Conservation (phyloP, 768 basidiomycete genomes). For the Cystobasidium ongulense region DNA sequence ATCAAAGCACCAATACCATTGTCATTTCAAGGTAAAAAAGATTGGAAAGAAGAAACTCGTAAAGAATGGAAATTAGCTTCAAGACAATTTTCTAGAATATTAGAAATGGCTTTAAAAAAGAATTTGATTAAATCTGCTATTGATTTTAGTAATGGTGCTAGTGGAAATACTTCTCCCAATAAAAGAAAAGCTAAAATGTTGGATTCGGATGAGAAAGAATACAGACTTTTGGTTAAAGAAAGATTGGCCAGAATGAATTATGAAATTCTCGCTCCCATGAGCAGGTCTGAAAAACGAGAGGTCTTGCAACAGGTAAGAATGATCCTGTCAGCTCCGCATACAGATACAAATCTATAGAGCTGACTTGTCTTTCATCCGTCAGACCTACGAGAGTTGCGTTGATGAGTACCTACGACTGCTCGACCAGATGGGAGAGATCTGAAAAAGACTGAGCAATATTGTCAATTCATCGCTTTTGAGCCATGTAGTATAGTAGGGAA, state of each 20-base stretch:
- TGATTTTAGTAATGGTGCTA: not conserved
- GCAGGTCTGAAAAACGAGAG: constrained; percentile 61
- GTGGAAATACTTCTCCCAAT: not conserved
- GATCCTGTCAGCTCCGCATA: constrained; percentile 65
- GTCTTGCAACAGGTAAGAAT: constrained; percentile 72
- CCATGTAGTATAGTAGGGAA: too few relatives aligned
- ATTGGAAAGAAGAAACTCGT: constrained; percentile 72
- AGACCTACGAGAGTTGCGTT: constrained; percentile 77
- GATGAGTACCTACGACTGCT: constrained; percentile 80
- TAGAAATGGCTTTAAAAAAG: constrained; percentile 79
- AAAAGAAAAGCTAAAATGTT: constrained; percentile 7
- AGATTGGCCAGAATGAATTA: constrained; percentile 84
- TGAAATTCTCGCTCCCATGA: constrained; percentile 65
- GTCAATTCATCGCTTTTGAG: too few relatives aligned
- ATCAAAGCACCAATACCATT: constrained; percentile 47
- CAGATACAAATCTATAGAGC: constrained; percentile 63
- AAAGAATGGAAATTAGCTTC: constrained; percentile 74
- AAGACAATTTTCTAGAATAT: constrained; percentile 86
- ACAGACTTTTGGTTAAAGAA: constrained; percentile 78
- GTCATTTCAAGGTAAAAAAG: constrained; percentile 51
- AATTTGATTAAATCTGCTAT: constrained; percentile 59
- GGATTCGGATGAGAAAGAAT: constrained; percentile 51
- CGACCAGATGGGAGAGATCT: constrained; percentile 37
- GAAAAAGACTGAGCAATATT: not conserved
- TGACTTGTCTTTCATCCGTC: constrained; percentile 56